Percentiles rank a stretch among this genome's conserved stretches.
These are phyloP conservation scores for Neolentinus lepideus DNA, from an alignment of 1,284 basidiomycete genomes.

Conservation along the genomic window DNA sequence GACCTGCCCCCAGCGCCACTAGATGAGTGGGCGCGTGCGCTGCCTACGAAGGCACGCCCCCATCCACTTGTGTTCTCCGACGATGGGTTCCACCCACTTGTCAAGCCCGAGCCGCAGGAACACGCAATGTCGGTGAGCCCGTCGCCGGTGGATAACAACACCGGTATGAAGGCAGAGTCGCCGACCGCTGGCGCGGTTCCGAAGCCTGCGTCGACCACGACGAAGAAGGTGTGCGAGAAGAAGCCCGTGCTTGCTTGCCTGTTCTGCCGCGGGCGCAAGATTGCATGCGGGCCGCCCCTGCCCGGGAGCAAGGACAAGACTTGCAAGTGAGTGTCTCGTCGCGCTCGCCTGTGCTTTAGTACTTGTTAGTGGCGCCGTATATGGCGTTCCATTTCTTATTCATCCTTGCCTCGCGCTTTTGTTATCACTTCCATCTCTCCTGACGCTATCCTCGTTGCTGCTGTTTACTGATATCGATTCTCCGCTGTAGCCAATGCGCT, in stretches of 20 bases:
- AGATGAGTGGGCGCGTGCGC: background rate
- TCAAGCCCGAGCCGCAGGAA: background rate
- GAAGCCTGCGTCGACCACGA: background rate
- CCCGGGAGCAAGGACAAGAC: constrained; percentile 26
- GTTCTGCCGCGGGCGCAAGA: constrained; percentile 39
- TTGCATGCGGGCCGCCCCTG: constrained; percentile 34
- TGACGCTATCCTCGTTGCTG: background rate
- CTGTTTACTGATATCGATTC: background rate
- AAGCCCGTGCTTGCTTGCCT: constrained; percentile 34
- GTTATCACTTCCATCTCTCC: background rate
- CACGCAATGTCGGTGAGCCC: background rate
- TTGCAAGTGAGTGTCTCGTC: constrained; percentile 31
- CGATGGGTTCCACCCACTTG: background rate
- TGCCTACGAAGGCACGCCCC: background rate
- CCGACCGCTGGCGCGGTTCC: background rate
- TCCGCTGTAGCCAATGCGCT: constrained; percentile 14
- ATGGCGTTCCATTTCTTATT: background rate
- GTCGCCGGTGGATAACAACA: background rate
- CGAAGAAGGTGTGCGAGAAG: constrained; percentile 27
- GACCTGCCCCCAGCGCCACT: background rate
- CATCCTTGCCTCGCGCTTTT: background rate
- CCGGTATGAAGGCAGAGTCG: background rate
- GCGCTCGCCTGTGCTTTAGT: background rate
- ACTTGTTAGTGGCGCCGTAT: background rate
- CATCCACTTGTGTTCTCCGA: background rate